Base-by-base conservation (phyloP, 2,329 filamentous ascomycete species). In the Stagonosporopsis vannaccii region DNA sequence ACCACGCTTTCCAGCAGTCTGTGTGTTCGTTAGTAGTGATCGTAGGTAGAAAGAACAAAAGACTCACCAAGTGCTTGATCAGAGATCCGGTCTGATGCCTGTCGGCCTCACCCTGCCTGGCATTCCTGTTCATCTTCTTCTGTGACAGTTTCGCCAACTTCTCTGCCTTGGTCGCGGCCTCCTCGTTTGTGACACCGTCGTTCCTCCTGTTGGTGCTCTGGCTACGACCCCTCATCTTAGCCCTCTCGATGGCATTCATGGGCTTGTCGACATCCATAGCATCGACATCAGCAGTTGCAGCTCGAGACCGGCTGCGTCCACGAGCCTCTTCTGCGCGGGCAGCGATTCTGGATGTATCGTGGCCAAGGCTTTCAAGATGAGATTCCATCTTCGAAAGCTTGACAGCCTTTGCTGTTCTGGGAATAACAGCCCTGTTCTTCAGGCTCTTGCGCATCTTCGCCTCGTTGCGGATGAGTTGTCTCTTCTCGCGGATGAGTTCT, bases 61-160 rank as follows among this genome's bases (percentile, higher is more conserved):
- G 66, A 85, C 88, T 77, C 84, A 96, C 89, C 85, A 99, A 83
- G 81, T 98, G 95, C 82, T 96, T 99, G 61, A 88, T 86, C 78
- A 96, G 80, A 49, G 90, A 85, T 33, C 90, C 90, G 52, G 88
- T 88, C 60, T 87, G 87, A 80, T 98, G 94, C 75, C 96, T 87
- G 84, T 99, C 95, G 60, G 90, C 93, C 82, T 99, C 95, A 83
- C 95, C 95, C 84, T 96, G 91, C 77, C 93, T 88, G 40, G 95
- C 95, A 90, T 96, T 95, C 64, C 94, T 87, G 83, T 99, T 99
- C 92, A 96, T 97, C 86, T 92, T 94, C 85, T 94, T 92, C 88
- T 99, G 96, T 70, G 88, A 85, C 75, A 99, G 80, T 85, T 97
- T 98, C 74, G 87, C 85, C 75, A 96, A 82, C 71, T 89, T 88